Percentiles rank a stretch among this genome's conserved stretches.
These are phyloP conservation scores for Kalmusia sp. DNA, from an alignment of 2,329 filamentous ascomycete species.

Conservation along the genomic window DNA sequence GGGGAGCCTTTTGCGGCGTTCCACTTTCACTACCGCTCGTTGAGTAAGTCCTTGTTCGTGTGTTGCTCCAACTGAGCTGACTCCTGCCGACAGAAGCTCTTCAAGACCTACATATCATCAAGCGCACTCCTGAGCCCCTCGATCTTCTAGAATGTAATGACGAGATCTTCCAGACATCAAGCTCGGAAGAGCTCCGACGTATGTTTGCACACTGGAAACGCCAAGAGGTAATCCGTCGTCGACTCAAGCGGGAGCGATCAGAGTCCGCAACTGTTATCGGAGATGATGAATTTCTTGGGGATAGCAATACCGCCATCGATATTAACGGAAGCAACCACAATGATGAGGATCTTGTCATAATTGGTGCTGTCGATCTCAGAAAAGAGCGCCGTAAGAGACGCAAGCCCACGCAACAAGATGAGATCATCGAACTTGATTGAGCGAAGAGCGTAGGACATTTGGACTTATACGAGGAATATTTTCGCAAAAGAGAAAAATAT, in stretches of 20 bases:
- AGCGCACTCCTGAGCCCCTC: constrained; percentile 26
- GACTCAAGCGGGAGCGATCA: constrained; percentile 4
- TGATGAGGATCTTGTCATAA: not conserved
- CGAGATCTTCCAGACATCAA: not conserved
- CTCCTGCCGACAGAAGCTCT: constrained; percentile 18
- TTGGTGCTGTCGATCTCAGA: not conserved
- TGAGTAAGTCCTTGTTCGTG: constrained; percentile 11
- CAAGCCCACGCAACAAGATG: not conserved
- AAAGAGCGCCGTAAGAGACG: not conserved
- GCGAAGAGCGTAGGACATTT: too few species aligned
- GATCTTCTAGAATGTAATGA: constrained; percentile 12
- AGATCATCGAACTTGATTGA: constrained; percentile 6
- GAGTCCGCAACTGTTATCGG: not conserved
- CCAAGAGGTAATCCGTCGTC: not conserved
- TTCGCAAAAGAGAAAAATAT: too few species aligned
- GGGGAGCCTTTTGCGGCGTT: constrained; percentile 23
- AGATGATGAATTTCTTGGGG: not conserved
- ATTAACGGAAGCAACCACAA: too few species aligned
- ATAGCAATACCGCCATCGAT: too few species aligned
- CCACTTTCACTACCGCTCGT: constrained; percentile 28
- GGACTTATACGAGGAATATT: too few species aligned
- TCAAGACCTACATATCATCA: constrained; percentile 39
- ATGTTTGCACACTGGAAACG: constrained; percentile 7
- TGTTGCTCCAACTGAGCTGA: not conserved
- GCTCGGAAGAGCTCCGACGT: not conserved